Base-by-base conservation (phyloP, 2,329 filamentous ascomycete genomes). In the Domatiomyces globalis region DNA sequence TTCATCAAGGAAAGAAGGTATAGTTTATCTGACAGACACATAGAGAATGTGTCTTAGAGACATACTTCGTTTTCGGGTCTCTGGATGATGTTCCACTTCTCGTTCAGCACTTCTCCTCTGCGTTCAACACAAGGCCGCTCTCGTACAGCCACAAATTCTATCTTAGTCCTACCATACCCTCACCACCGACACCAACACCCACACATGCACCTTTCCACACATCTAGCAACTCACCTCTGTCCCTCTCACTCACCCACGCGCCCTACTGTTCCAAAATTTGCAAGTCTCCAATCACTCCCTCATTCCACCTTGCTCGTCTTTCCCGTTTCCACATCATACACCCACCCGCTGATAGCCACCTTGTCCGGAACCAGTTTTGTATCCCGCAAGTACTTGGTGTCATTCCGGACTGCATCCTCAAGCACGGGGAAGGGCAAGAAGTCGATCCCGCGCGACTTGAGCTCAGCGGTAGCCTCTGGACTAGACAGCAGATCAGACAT, bases 241-340 rank as follows among this genome's bases (percentile, higher is more conserved):
- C 22, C 22, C 22, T 25, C 22, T 25, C 22, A 25, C 22, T 25
- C 22, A 25, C 22, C 22, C 22, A 25, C 6, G 22, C 22, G 22
- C 22, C 22, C 22, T 25, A 25, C 22, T 25, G 6, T 25, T 25
- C 22, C 22, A 25, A 25, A 25, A 25, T 6, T 25, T 25, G 22
- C 22, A 25, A 25, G 22, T 25, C 22, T 6, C 22, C 22, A 25
- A 25, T 25, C 22, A 25, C 6, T 25, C 12, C 44, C 22, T 46
- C 44, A 75, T 43, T 71, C 68, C 46, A 81, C 68, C 50, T 67
- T 70, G 56, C 69, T 73, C 47, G 76, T 73, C 65, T 72, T 81
- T 0, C 85, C 85, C 1, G 78, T 87, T 70, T 85, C 79, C 43
- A 89, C 83, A 60, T 88, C 81, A 67, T 88, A 89, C 1, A 89